These are phyloP conservation scores for Ophiostoma novo-ulmi DNA, from an alignment of 2,329 filamentous ascomycete species.

Conservation along the genomic window DNA sequence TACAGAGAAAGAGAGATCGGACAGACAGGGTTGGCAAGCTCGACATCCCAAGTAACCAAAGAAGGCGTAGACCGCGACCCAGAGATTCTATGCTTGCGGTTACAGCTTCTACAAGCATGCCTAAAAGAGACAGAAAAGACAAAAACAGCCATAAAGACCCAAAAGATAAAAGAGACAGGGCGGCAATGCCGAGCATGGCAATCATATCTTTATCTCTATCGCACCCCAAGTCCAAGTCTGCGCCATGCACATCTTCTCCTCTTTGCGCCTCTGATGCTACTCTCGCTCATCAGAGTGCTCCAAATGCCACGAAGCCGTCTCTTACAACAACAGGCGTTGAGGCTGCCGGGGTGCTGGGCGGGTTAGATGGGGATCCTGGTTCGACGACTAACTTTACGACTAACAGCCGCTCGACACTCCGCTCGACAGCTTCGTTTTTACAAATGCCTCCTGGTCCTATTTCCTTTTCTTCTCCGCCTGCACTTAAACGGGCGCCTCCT, in stretches of 20 bases:
- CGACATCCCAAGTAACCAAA: background rate
- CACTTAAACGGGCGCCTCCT: background rate
- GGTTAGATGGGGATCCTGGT: constrained; percentile 20
- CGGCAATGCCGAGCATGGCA: background rate
- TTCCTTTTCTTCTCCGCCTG: constrained; percentile 16
- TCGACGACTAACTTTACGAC: background rate
- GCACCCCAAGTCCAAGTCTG: background rate
- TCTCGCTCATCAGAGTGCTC: background rate
- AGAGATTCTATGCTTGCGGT: background rate
- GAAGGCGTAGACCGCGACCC: background rate
- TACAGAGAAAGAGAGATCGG: background rate
- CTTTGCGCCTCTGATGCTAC: constrained; percentile 1
- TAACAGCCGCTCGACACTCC: background rate
- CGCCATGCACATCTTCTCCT: constrained; percentile 4
- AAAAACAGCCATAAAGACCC: background rate
- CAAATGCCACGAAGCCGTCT: background rate
- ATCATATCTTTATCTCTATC: background rate
- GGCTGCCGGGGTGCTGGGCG: constrained; percentile 21
- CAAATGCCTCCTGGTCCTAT: constrained; percentile 6
- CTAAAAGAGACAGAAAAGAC: background rate
- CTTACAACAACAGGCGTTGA: background rate
- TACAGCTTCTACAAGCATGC: background rate
- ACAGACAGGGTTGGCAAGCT: background rate
- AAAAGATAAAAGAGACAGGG: background rate
- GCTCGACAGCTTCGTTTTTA: constrained; percentile 7